phyloP scores from a whole-genome alignment of 345 rosid species.

The Cardamine chenopodiifolia region DNA sequence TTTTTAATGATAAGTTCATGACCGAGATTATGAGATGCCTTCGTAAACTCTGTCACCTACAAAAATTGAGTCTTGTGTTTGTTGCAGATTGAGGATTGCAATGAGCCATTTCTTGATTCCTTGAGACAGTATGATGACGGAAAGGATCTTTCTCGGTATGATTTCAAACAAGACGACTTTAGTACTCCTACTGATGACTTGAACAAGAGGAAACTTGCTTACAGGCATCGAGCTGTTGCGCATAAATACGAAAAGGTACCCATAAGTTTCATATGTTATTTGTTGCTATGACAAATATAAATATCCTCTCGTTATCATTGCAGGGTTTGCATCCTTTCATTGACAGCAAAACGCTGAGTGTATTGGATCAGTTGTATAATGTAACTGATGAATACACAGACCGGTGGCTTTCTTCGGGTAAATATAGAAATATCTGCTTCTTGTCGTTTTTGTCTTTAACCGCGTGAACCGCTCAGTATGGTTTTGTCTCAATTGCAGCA shows the following conservation, averaged over 20 bases:
- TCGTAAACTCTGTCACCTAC: slow-evolving; percentile 1
- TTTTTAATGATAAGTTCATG: background rate
- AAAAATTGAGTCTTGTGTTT: slow-evolving; percentile 8
- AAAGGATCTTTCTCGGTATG: slow-evolving; percentile 65
- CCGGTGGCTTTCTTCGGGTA: slow-evolving; percentile 86
- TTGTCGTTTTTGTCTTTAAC: slow-evolving; percentile 15
- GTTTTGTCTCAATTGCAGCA: slow-evolving; percentile 55
- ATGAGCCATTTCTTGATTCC: slow-evolving; percentile 69
- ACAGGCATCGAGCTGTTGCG: slow-evolving; percentile 65
- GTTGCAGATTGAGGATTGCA: slow-evolving; percentile 77
- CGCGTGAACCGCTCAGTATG: background rate
- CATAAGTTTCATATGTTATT: background rate
- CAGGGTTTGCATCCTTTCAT: slow-evolving; percentile 67
- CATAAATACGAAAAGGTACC: slow-evolving; percentile 65
- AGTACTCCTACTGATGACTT: slow-evolving; percentile 57
- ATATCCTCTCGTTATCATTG: slow-evolving; percentile 9
- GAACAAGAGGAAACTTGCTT: slow-evolving; percentile 73
- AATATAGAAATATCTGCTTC: slow-evolving; percentile 12
- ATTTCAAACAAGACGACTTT: slow-evolving; percentile 66
- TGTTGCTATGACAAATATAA: background rate
- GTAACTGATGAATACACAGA: slow-evolving; percentile 80
- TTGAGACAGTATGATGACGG: slow-evolving; percentile 71
- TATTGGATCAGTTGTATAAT: slow-evolving; percentile 66
- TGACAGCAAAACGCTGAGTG: slow-evolving; percentile 51
- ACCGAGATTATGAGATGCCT: background rate